These are phyloP conservation scores for Eremothecium gossypii DNA, from an alignment of 1,139 yeast species.

Conservation along the genomic window DNA sequence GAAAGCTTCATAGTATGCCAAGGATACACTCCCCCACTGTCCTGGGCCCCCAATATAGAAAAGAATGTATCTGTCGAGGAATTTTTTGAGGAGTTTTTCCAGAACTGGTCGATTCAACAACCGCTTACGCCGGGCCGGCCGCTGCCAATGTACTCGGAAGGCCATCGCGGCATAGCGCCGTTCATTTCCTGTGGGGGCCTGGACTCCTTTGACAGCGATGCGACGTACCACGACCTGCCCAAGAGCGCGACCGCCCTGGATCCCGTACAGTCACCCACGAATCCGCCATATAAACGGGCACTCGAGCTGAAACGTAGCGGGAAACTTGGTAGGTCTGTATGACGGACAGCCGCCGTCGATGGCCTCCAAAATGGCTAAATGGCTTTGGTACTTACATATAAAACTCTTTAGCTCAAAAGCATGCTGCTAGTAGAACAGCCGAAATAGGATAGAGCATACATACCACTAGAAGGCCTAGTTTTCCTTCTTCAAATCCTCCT, in stretches of 20 bases:
- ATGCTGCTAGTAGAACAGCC: background rate
- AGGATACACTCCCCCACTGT: slow-evolving; percentile 70
- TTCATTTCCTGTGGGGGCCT: slow-evolving; percentile 93
- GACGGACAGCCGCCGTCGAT: too few relatives aligned
- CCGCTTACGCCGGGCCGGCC: slow-evolving; percentile 35
- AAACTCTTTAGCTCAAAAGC: background rate
- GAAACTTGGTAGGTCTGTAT: slow-evolving; percentile 10
- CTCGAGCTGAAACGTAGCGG: slow-evolving; percentile 79
- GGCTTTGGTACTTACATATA: background rate
- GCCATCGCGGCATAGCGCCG: slow-evolving; percentile 69
- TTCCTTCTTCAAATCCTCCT: slow-evolving; percentile 28
- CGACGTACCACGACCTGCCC: slow-evolving; percentile 65
- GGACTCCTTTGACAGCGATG: slow-evolving; percentile 83
- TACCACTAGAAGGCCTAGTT: slow-evolving; percentile 1
- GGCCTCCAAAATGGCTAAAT: too few relatives aligned
- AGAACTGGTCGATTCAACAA: too few relatives aligned
- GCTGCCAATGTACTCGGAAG: slow-evolving; percentile 36
- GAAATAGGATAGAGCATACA: background rate
- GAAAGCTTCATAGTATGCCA: slow-evolving; percentile 91
- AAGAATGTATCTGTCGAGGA: slow-evolving; percentile 64
- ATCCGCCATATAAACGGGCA: slow-evolving; percentile 92
- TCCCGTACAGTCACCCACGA: slow-evolving; percentile 91
- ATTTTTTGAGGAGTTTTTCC: slow-evolving; percentile 66
- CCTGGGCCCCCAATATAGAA: slow-evolving; percentile 67
- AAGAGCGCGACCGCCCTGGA: slow-evolving; percentile 39